phyloP scores from a whole-genome alignment of 1,284 basidiomycete species.

The Irpex sp. region DNA sequence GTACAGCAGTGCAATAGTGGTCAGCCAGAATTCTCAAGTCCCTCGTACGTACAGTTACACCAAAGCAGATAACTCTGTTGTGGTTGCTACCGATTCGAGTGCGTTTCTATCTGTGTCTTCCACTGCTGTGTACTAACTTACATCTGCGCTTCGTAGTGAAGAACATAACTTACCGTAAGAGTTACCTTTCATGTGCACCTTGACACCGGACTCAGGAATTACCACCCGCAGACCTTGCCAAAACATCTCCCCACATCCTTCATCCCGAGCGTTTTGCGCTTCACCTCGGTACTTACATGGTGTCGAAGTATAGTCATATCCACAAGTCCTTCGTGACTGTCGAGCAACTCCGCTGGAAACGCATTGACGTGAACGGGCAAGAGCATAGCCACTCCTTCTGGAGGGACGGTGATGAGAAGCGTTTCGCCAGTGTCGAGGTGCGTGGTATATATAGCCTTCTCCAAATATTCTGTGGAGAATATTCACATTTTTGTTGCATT shows the following conservation, averaged over 20 bases:
- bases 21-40: background rate
- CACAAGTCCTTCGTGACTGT: slow-evolving; percentile 74
- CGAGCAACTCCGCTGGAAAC: slow-evolving; percentile 83
- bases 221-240: slow-evolving; percentile 66
- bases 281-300: slow-evolving; percentile 82
- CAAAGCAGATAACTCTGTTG: slow-evolving; percentile 77
- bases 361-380: slow-evolving; percentile 53
- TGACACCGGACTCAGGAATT: background rate
- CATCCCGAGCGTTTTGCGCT: slow-evolving; percentile 84
- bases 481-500: background rate
- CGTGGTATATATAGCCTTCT: slow-evolving; percentile 16
- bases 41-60: slow-evolving; percentile 54
- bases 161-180: slow-evolving; percentile 86
- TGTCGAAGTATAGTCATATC: slow-evolving; percentile 82
- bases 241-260: slow-evolving; percentile 82
- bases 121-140: background rate
- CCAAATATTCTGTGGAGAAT: background rate
- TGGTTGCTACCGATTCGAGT: slow-evolving; percentile 90
- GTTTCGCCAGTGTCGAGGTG: slow-evolving; percentile 63
- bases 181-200: background rate
- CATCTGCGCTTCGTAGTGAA: slow-evolving; percentile 57
- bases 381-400: slow-evolving; percentile 82
- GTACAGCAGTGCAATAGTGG: slow-evolving; percentile 13
- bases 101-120: slow-evolving; percentile 28
- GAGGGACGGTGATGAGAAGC: slow-evolving; percentile 90